These are phyloP conservation scores for Conticribra guillardii DNA, from an alignment of 108 stramenopile genomes.

Conservation along the genomic window DNA sequence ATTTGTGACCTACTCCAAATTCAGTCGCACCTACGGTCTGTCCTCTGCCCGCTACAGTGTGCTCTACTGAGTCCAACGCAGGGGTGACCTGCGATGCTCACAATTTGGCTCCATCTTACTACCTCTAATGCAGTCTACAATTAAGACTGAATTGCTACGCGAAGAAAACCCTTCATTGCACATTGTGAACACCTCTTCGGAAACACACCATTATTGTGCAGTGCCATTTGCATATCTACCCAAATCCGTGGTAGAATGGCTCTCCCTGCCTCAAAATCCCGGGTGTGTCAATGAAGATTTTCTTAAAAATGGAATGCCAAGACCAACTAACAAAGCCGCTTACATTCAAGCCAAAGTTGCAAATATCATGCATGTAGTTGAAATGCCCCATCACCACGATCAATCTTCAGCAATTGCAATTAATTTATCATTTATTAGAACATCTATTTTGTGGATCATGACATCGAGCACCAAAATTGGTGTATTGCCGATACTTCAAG, in stretches of 20 bases:
- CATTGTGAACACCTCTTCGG: constrained; percentile 42
- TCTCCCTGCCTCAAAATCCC: constrained; percentile 15
- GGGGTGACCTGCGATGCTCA: no score
- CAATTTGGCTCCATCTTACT: no score
- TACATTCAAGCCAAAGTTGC: constrained; percentile 50
- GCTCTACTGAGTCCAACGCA: no score
- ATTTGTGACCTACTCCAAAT: no score
- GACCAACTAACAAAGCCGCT: constrained; percentile 24
- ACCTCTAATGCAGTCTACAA: no score
- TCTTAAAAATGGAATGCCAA: constrained; percentile 13
- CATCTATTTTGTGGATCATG: constrained; percentile 38
- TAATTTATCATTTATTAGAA: constrained; percentile 46
- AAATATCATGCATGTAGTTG: constrained; percentile 46
- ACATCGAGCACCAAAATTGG: constrained; percentile 17
- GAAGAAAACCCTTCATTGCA: constrained; percentile 25
- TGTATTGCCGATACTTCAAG: constrained; percentile 33
- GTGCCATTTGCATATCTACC: constrained; percentile 23
- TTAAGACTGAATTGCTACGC: constrained; percentile 34
- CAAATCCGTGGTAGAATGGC: neutral
- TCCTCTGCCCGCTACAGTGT: no score
- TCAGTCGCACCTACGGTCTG: no score
- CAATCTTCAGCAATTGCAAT: constrained; percentile 35
- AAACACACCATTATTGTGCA: constrained; percentile 41
- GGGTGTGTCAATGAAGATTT: constrained; percentile 43
- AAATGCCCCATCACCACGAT: constrained; percentile 36